These are phyloP conservation scores for Colletotrichum trifolii DNA, from an alignment of 2,329 filamentous ascomycete species.

Conservation along the genomic window DNA sequence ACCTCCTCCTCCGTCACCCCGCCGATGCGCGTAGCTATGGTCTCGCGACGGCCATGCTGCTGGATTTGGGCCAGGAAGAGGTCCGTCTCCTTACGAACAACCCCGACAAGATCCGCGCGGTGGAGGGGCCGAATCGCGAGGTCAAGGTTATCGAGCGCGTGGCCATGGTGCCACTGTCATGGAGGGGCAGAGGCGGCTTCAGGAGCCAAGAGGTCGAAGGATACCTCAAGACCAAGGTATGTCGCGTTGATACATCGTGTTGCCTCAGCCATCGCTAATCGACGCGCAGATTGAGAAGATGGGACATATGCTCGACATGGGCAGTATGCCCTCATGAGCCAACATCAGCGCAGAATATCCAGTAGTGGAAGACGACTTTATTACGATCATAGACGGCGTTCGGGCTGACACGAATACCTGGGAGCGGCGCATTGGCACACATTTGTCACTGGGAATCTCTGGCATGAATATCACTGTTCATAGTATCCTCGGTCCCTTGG, in stretches of 20 bases:
- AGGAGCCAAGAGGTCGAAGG: slow-evolving; percentile 90
- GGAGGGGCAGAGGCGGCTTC: slow-evolving; percentile 88
- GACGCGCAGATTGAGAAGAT: slow-evolving; percentile 80
- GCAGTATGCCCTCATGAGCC: slow-evolving; percentile 35
- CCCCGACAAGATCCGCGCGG: slow-evolving; percentile 93
- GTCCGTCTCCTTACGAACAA: slow-evolving; percentile 94
- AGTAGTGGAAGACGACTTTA: background rate
- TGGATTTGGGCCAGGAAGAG: slow-evolving; percentile 83
- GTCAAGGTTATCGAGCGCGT: slow-evolving; percentile 89
- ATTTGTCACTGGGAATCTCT: slow-evolving; percentile 17
- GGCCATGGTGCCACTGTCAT: slow-evolving; percentile 94
- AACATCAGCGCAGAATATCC: too few species aligned
- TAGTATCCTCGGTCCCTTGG: slow-evolving; percentile 10
- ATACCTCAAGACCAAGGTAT: slow-evolving; percentile 93
- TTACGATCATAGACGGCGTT: slow-evolving; percentile 34
- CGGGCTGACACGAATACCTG: slow-evolving; percentile 34
- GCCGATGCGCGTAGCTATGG: slow-evolving; percentile 96
- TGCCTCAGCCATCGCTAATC: background rate
- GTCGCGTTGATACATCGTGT: slow-evolving; percentile 41
- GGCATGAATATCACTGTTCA: slow-evolving; percentile 10
- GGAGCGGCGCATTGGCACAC: slow-evolving; percentile 31
- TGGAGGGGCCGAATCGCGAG: slow-evolving; percentile 91
- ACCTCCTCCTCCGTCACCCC: slow-evolving; percentile 88
- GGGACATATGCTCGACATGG: slow-evolving; percentile 80
- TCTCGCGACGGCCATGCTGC: slow-evolving; percentile 93